Base-by-base conservation (phyloP, 208 protist species). In the Histomonas meleagridis region DNA sequence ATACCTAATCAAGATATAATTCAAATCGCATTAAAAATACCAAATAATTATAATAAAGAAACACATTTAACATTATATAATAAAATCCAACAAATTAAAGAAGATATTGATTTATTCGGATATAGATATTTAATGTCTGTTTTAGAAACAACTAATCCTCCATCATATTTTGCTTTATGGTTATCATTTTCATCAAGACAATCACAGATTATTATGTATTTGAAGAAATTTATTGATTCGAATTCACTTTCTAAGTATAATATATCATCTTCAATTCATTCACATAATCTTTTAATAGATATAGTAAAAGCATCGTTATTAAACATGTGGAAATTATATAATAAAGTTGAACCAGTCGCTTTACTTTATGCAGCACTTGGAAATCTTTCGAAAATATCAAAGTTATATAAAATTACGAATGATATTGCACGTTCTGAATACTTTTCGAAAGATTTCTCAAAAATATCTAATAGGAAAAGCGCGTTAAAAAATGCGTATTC, bases 401-500 rank as follows among this genome's bases (percentile, higher is more conserved):
- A 86, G 26, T n/a, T 86, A 5, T 86, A 86, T 46, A 86, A 86
- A n/a, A 43, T 49, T 18, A 48, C 38, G 21, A 46, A 28, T 12
- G 76, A 86, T 86, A 86, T 32, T 55, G 46, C 16, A 38, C 40
- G 76, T 12, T 18, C n/a, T 32, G 76, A 86, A 7, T 86, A 57
- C 26, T 86, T 86, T 28, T 38, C 43, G 40, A 32, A 86, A 46
- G 76, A 86, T 86, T 86, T 86, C 18, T 38, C 76, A 10, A 43
- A 32, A 38, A n/a, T 55, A 38, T 55, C 18, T 18, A 57, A 26
- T 43, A 51, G 76, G 16, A 86, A 86, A 48, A 51, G 40, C 26
- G 76, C 76, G 32, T 18, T 86, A 5, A 86, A 86, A 35, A 86
- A 86, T 46, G 76, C 76, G n/a, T 86, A 86, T 55, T 86, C 76